Evolutionary conservation across 352 stramenopile species (phyloP).

Genomic region (Phytophthora niederhauseri): DNA sequence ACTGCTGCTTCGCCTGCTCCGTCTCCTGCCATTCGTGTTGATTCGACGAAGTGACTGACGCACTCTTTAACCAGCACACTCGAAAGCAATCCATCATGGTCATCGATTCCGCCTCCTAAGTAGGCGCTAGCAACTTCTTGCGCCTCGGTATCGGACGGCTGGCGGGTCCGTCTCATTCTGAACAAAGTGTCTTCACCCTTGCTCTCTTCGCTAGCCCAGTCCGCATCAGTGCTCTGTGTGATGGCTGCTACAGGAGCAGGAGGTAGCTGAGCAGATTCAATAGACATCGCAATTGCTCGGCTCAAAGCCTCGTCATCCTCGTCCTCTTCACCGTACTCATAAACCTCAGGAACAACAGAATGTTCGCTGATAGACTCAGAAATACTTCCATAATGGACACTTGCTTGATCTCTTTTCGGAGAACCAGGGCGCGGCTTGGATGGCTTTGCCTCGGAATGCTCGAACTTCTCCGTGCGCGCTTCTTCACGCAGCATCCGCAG

Average conservation of each 20-base stretch:
- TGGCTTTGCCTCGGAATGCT: constrained; percentile 22
- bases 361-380: constrained; percentile 3
- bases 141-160: constrained; percentile 66
- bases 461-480: constrained; percentile 40
- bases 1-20: constrained; percentile 33
- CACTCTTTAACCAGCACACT: constrained; percentile 86
- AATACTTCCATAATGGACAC: background rate
- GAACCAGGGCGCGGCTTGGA: background rate
- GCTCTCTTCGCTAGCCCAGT: constrained; percentile 39
- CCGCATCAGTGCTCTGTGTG: background rate
- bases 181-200: constrained; percentile 33
- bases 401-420: constrained; percentile 3
- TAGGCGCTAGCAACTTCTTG: constrained; percentile 66
- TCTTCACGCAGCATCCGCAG: constrained; percentile 68
- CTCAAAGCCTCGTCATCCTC: constrained; percentile 42
- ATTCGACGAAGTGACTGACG: constrained; percentile 85
- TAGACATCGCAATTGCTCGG: constrained; percentile 51
- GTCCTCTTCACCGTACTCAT: constrained; percentile 19
- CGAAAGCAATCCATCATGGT: constrained; percentile 67
- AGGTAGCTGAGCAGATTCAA: constrained; percentile 31
- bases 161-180: constrained; percentile 31
- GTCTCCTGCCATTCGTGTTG: constrained; percentile 72
- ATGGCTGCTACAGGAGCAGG: constrained; percentile 3
- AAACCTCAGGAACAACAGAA: constrained; percentile 4
- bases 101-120: constrained; percentile 47